Evolutionary conservation across 1,139 yeast genomes (phyloP).

Genomic region (Sugiyamaella castrensis): DNA sequence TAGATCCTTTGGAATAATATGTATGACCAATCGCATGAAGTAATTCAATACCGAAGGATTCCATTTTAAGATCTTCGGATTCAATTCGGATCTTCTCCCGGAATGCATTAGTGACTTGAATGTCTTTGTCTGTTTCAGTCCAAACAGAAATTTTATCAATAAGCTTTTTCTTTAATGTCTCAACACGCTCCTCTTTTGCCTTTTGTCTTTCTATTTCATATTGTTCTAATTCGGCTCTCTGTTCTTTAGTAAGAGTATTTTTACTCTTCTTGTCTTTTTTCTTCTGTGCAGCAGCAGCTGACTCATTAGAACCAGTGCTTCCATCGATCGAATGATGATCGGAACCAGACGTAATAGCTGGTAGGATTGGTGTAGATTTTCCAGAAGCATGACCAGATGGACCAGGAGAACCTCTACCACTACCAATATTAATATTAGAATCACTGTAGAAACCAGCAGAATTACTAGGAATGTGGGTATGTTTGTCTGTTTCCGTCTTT

Average conservation of each 20-base stretch:
- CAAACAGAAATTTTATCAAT: slow-evolving; percentile 65
- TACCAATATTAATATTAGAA: slow-evolving; percentile 5
- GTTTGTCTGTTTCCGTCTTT: slow-evolving; percentile 13
- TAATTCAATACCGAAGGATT: slow-evolving; percentile 88
- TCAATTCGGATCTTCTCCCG: slow-evolving; percentile 69
- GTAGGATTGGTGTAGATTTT: not conserved
- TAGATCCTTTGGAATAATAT: slow-evolving; percentile 63
- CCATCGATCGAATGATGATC: not conserved
- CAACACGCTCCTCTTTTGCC: slow-evolving; percentile 71
- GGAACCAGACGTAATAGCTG: slow-evolving; percentile 7
- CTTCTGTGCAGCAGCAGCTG: slow-evolving; percentile 27
- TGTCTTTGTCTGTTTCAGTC: slow-evolving; percentile 79
- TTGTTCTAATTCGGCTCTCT: slow-evolving; percentile 65
- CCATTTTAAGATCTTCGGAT: slow-evolving; percentile 87
- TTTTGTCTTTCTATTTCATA: slow-evolving; percentile 73
- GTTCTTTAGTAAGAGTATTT: slow-evolving; percentile 41
- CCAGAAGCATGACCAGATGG: not conserved
- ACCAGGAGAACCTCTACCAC: slow-evolving; percentile 10
- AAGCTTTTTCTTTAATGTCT: slow-evolving; percentile 61
- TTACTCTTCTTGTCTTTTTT: slow-evolving; percentile 31
- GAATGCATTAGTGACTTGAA: slow-evolving; percentile 66
- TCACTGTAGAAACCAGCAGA: slow-evolving; percentile 1
- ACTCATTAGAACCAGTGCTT: slow-evolving; percentile 1
- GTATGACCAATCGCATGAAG: slow-evolving; percentile 82
- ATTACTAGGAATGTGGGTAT: slow-evolving; percentile 4